A percentile compares a stretch with the other conserved stretches of the same genome.
phyloP scores from a whole-genome alignment of 169 alveolate species.

The Plasmodium berghei region DNA sequence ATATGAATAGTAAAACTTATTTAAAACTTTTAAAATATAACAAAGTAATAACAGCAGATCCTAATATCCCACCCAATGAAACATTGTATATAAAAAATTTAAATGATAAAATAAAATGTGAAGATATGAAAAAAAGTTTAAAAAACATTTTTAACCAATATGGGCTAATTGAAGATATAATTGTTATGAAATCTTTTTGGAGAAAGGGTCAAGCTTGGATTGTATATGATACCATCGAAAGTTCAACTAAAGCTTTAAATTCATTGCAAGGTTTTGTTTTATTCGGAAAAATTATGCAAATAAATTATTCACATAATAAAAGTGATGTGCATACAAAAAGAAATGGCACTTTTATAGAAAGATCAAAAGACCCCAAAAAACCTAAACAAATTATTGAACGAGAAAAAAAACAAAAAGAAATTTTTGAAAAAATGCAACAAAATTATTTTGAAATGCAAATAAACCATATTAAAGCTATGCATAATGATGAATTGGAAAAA shows the following conservation, averaged over 20 bases:
- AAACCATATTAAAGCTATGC: conserved; percentile 46
- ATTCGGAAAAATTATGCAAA: conserved; percentile 86
- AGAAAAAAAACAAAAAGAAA: conserved; percentile 80
- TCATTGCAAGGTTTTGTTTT: conserved; percentile 85
- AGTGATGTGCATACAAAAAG: conserved; percentile 86
- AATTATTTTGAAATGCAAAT: conserved; percentile 78
- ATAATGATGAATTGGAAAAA: conserved; percentile 27
- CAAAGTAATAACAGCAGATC: conserved; percentile 81
- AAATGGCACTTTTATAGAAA: conserved; percentile 84
- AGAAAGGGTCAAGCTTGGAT: conserved; percentile 90
- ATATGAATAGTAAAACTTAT: conserved; percentile 72
- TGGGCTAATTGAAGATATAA: conserved; percentile 83
- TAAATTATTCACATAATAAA: conserved; percentile 86
- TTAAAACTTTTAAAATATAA: conserved; percentile 75
- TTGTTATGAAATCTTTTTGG: conserved; percentile 90
- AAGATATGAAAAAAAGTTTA: conserved; percentile 79
- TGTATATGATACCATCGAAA: conserved; percentile 80
- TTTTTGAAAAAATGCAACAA: conserved; percentile 81
- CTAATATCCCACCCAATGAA: conserved; percentile 83
- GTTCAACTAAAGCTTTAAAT: conserved; percentile 84
- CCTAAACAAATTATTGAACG: conserved; percentile 86
- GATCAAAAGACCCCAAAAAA: conserved; percentile 88
- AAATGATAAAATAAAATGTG: conserved; percentile 81
- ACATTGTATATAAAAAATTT: conserved; percentile 82
- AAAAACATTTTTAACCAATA: conserved; percentile 80